Evolutionary conservation across 768 basidiomycete species (phyloP), one percentile per base, ranked within the genome.

Genomic region (Austroboletus eburneus): DNA sequence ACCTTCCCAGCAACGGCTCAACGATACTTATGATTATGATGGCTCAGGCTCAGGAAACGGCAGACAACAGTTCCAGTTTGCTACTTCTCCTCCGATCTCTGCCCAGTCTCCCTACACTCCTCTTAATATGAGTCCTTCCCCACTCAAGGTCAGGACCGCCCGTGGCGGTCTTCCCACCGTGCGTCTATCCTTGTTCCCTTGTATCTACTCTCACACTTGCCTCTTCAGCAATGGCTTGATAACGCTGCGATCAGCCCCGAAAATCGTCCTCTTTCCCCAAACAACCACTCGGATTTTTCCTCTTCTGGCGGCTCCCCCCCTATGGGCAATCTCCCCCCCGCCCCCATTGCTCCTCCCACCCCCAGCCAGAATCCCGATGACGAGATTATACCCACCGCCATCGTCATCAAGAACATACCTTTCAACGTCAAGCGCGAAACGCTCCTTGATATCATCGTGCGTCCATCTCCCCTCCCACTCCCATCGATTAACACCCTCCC

Each of bases 381-480:
- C 69, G 93, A 96, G 67, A 78, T 96, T 67, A 98, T 98, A 70
- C 95, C 95, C 45, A 98, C 94, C 9, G 96, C 96, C 45, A 97
- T 99, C 62, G 96, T 99, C 64, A 97, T 99, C 69, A 99, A 99
- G 81, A 97, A 97, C 76, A 99, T 99, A 73, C 95, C 95, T 56
- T 99, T 99, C 77, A 93, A 93, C 61, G 92, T 97, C 56, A 91
- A 93, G 72, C 85, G 91, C 63, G 95, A 98, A 72, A 91, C 91
- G 36, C 80, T 99, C 57, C 83, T 98, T 62, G 86, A 88, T 72
- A 92, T 97, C 66, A 98, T 99, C 66, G 94, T 95, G 48, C 54
- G 91, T 80, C 39, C 42, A 54, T 51, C 43, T 30, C 36, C 38
- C 24, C 24, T 55, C 16, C 21, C 7, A 24, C 27, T 52, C 45